A percentile compares a stretch with the other conserved stretches of the same genome.
phyloP scores from a whole-genome alignment of 805 yeast genomes.

The Candida pseudofarinosa region DNA sequence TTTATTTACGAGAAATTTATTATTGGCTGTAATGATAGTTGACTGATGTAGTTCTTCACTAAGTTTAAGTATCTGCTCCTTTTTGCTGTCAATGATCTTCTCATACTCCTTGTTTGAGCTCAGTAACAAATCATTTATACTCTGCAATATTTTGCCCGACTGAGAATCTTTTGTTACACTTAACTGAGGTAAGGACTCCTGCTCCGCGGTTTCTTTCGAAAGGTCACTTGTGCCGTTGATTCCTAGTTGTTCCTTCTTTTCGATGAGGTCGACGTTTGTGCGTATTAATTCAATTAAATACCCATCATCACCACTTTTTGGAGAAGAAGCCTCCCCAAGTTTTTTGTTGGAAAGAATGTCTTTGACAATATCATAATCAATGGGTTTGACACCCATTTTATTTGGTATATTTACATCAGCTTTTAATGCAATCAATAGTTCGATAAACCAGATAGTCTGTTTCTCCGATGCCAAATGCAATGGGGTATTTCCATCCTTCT shows the following conservation, averaged over 20 bases:
- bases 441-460: slow-evolving; percentile 36
- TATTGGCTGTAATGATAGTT: slow-evolving; percentile 40
- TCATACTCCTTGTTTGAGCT: slow-evolving; percentile 39
- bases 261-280: slow-evolving; percentile 31
- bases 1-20: slow-evolving; percentile 32
- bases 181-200: not conserved
- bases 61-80: slow-evolving; percentile 30
- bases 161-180: slow-evolving; percentile 6
- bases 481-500: slow-evolving; percentile 34
- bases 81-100: slow-evolving; percentile 29
- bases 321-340: not conserved
- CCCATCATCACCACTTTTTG: slow-evolving; percentile 16
- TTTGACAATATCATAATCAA: slow-evolving; percentile 74
- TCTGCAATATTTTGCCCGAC: slow-evolving; percentile 31
- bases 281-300: slow-evolving; percentile 31
- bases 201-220: slow-evolving; percentile 8
- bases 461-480: slow-evolving; percentile 40
- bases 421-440: slow-evolving; percentile 27
- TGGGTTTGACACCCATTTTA: slow-evolving; percentile 80
- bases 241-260: slow-evolving; percentile 18
- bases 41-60: slow-evolving; percentile 36
- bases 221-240: slow-evolving; percentile 10
- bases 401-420: slow-evolving; percentile 67
- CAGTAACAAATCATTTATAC: slow-evolving; percentile 35
- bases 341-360: slow-evolving; percentile 19